Percentiles rank a stretch among this genome's conserved stretches.
These are phyloP conservation scores for Dendrocalamus sinicus DNA, from an alignment of 176 grass and related monocot genomes.

Conservation along the genomic window DNA sequence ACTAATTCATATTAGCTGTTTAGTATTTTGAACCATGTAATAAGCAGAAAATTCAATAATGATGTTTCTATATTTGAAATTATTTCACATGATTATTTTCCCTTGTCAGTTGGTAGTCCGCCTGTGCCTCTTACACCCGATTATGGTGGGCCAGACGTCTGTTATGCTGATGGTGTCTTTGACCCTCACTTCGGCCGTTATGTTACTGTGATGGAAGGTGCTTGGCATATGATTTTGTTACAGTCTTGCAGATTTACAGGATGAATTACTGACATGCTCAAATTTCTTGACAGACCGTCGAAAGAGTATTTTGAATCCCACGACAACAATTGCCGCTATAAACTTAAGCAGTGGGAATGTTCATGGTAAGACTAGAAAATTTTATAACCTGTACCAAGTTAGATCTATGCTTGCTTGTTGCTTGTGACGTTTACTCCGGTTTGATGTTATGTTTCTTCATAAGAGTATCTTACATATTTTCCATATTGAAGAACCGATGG, in stretches of 20 bases:
- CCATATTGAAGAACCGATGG: constrained; percentile 77
- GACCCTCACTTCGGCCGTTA: constrained; percentile 86
- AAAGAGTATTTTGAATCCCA: constrained; percentile 73
- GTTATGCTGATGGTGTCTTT: constrained; percentile 94
- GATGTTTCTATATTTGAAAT: constrained; percentile 12
- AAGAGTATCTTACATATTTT: constrained; percentile 34
- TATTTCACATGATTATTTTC: constrained; percentile 34
- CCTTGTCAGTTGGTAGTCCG: constrained; percentile 48
- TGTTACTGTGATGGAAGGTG: constrained; percentile 93
- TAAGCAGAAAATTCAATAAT: constrained; percentile 20
- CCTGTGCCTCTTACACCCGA: constrained; percentile 84
- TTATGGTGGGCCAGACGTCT: constrained; percentile 66
- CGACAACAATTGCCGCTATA: constrained; percentile 70
- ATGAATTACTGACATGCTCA: constrained; percentile 38
- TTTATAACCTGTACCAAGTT: constrained; percentile 15
- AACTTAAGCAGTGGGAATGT: constrained; percentile 42
- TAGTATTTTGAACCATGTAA: neutral
- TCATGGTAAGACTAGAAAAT: constrained; percentile 60
- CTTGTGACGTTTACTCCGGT: constrained; percentile 33
- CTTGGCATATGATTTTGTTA: constrained; percentile 19
- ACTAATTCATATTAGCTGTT: constrained; percentile 4
- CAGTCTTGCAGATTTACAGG: constrained; percentile 10
- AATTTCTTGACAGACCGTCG: constrained; percentile 66
- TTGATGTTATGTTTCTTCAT: constrained; percentile 26
- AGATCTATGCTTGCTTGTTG: constrained; percentile 29